These are phyloP conservation scores for Didymella pomorum DNA, from an alignment of 2,329 filamentous ascomycete genomes.

Conservation along the genomic window DNA sequence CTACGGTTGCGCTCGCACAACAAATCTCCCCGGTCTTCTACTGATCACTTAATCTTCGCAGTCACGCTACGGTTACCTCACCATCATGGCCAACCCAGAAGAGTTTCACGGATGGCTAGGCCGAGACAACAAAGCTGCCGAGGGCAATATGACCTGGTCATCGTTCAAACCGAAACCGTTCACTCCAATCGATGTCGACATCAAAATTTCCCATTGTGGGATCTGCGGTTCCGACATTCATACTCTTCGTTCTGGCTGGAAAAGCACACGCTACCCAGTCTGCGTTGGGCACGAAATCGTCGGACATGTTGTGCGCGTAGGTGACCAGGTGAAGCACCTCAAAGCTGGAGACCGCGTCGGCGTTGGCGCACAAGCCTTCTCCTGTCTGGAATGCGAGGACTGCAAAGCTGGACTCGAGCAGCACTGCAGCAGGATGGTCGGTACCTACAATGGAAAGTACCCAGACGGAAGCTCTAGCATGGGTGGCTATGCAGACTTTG, in stretches of 20 bases:
- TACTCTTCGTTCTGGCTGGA: constrained; percentile 54
- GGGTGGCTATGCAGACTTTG: constrained; percentile 68
- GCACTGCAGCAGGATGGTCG: constrained; percentile 57
- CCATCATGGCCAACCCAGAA: constrained; percentile 45
- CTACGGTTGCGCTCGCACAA: not conserved
- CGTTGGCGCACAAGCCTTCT: constrained; percentile 60
- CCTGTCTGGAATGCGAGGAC: constrained; percentile 63
- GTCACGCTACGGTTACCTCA: too few species aligned
- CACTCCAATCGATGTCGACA: constrained; percentile 43
- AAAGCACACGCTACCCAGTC: constrained; percentile 54
- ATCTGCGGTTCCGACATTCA: constrained; percentile 52
- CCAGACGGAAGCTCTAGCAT: constrained; percentile 67
- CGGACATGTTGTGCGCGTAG: constrained; percentile 50
- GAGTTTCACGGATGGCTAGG: constrained; percentile 67
- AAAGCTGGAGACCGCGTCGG: constrained; percentile 68
- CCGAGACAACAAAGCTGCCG: constrained; percentile 56
- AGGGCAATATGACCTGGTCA: constrained; percentile 65
- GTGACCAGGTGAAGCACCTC: constrained; percentile 54
- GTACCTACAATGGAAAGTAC: constrained; percentile 68
- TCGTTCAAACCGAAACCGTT: constrained; percentile 57
- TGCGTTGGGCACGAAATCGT: constrained; percentile 56
- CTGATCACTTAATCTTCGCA: not conserved
- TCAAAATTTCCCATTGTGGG: constrained; percentile 45
- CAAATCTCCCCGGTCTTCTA: not conserved
- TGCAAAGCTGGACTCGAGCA: constrained; percentile 58